These are phyloP conservation scores for Calocybe gambosa DNA, from an alignment of 1,284 basidiomycete genomes.

Conservation along the genomic window DNA sequence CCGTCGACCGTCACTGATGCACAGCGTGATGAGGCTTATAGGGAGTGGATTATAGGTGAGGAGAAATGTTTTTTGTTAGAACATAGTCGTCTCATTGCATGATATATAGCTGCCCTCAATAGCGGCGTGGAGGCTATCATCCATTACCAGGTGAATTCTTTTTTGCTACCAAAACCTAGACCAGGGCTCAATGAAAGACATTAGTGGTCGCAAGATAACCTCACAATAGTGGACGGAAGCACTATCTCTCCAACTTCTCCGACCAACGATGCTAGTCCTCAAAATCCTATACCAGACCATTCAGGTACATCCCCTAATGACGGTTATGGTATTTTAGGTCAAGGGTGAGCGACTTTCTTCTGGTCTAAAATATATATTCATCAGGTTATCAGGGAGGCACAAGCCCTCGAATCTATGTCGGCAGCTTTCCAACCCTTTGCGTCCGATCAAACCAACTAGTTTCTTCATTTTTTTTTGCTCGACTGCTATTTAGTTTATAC, in stretches of 20 bases:
- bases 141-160: constrained; percentile 46
- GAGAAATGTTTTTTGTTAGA: constrained; percentile 8
- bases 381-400: constrained; percentile 15
- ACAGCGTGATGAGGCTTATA: constrained; percentile 48
- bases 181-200: not conserved
- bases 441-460: constrained; percentile 3
- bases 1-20: constrained; percentile 43
- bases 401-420: constrained; percentile 18
- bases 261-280: constrained; percentile 25
- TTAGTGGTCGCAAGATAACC: constrained; percentile 49
- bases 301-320: constrained; percentile 55
- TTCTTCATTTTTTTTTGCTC: not conserved
- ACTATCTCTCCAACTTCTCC: constrained; percentile 34
- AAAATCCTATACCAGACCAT: constrained; percentile 25
- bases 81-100: not conserved
- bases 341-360: constrained; percentile 24
- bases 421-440: constrained; percentile 19
- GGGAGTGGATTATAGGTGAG: constrained; percentile 43
- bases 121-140: constrained; percentile 44
- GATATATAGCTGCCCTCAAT: constrained; percentile 32
- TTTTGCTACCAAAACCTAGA: not conserved
- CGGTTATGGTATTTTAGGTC: constrained; percentile 43
- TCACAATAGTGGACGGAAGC: constrained; percentile 38
- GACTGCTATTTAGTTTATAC: not conserved
- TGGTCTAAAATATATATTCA: not conserved